Base-by-base conservation (phyloP, 441 rosid genomes). In the Kokia cookei region DNA sequence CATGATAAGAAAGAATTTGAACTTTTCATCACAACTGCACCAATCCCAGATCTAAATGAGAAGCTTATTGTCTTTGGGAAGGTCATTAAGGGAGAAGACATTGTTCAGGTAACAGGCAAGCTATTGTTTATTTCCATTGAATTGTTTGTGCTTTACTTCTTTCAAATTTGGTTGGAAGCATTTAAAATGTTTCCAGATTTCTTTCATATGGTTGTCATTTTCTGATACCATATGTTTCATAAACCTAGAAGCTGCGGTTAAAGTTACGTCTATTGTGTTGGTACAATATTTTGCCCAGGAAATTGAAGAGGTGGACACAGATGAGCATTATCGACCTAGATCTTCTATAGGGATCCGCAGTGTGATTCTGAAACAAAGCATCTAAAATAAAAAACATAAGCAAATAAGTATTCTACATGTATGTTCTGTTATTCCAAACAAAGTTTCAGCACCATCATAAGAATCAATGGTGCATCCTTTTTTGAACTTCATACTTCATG, bases 281-380 rank as follows among this genome's bases (percentile, higher is more conserved):
- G 27, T 42, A 14, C n/a, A 63, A 48, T 77, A 15, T 70, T 15
- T 7, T 69, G 29, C 8, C 22, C 77, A 81, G 86, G 86, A 85
- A 85, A 85, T 85, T n/a, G 88, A 85, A 65, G 89, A 86, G 66
- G 86, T 86, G 70, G 91, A 89, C 74, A 87, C 90, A 8, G 91
- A 87, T 61, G 91, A 86, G 64, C 82, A 78, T 27, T 85, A 83
- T 66, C 90, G 77, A 67, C 93, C 91, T 64, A 87, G 86, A 78
- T 84, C 90, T 53, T 78, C 86, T 22, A 77, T 89, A 24, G 83
- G 78, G 74, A 89, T 89, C 75, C 73, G 45, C 57, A 65, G 76
- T 14, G 87, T 84, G 66, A 82, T 80, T 73, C 78, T 86, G 75
- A 86, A 87, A 75, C 88, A 73, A 60, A 83, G 85, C 72, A 75